Evolutionary conservation across 2,329 filamentous ascomycete genomes (phyloP).

Genomic region (Pyricularia pennisetigena): DNA sequence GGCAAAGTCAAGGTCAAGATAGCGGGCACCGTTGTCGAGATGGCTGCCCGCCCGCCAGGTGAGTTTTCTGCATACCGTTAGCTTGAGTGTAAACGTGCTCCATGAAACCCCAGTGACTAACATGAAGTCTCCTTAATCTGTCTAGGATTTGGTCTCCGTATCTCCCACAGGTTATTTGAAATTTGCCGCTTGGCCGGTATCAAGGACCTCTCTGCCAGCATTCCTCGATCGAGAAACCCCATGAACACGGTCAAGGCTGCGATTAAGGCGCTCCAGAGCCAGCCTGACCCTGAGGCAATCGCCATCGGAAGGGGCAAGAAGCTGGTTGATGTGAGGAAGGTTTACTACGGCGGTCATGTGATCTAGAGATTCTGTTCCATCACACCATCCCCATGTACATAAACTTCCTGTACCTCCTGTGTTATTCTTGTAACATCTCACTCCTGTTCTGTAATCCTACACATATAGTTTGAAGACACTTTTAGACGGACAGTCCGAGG

Average conservation of each 20-base stretch:
- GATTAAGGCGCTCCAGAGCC: slow-evolving; percentile 70
- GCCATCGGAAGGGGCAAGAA: slow-evolving; percentile 87
- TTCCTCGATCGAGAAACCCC: slow-evolving; percentile 80
- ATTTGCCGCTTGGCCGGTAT: slow-evolving; percentile 84
- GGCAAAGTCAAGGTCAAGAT: slow-evolving; percentile 78
- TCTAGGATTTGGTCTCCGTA: slow-evolving; percentile 85
- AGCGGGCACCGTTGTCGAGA: slow-evolving; percentile 74
- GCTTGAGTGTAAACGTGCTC: background rate
- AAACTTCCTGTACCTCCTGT: background rate
- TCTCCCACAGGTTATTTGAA: slow-evolving; percentile 86
- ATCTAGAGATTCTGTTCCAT: slow-evolving; percentile 28
- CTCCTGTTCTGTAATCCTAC: background rate
- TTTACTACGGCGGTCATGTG: slow-evolving; percentile 83
- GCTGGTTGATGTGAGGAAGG: slow-evolving; percentile 89
- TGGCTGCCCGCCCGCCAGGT: slow-evolving; percentile 84
- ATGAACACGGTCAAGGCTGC: slow-evolving; percentile 98
- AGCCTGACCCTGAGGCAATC: slow-evolving; percentile 81
- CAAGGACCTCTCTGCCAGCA: slow-evolving; percentile 72
- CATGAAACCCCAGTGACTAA: background rate
- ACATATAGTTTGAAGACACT: background rate
- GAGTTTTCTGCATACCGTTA: slow-evolving; percentile 22
- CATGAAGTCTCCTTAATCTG: slow-evolving; percentile 1
- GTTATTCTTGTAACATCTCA: slow-evolving; percentile 1
- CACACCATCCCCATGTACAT: background rate
- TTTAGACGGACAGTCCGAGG: background rate